Percentiles rank a stretch among this genome's conserved stretches.
Conservation (phyloP, 2,329 filamentous ascomycete species). For the Ophiognomonia clavigignenti-juglandacearum region DNA sequence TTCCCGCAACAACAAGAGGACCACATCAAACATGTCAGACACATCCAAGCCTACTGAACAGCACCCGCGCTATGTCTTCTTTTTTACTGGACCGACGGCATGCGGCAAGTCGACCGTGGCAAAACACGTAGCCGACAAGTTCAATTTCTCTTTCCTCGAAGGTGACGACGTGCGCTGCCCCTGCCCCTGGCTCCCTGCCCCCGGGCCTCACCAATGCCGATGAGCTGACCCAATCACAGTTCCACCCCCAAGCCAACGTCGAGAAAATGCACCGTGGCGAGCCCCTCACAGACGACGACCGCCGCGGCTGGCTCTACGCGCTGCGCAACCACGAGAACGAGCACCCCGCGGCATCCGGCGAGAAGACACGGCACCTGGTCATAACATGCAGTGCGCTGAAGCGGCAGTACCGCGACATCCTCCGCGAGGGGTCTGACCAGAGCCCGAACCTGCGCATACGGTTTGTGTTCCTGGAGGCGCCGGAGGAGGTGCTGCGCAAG, state of each 20-base stretch:
- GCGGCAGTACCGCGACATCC: slow-evolving; percentile 68
- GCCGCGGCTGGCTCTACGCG: slow-evolving; percentile 70
- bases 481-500: slow-evolving; percentile 55
- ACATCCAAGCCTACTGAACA: slow-evolving; percentile 7
- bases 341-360: slow-evolving; percentile 32
- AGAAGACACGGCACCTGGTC: slow-evolving; percentile 53
- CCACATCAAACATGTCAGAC: background rate
- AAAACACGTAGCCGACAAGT: slow-evolving; percentile 40
- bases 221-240: slow-evolving; percentile 31
- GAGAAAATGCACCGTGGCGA: slow-evolving; percentile 68
- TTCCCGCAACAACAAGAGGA: background rate
- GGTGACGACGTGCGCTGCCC: slow-evolving; percentile 51
- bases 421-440: slow-evolving; percentile 53
- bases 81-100: slow-evolving; percentile 56
- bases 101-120: slow-evolving; percentile 59
- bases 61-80: slow-evolving; percentile 40
- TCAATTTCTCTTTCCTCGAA: slow-evolving; percentile 52
- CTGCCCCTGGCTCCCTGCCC: background rate
- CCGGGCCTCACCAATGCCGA: background rate
- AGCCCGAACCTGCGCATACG: slow-evolving; percentile 55
- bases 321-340: slow-evolving; percentile 46
- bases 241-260: slow-evolving; percentile 56
- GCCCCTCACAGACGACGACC: slow-evolving; percentile 68
- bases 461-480: slow-evolving; percentile 67
- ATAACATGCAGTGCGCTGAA: slow-evolving; percentile 78